phyloP scores from a whole-genome alignment of 495 filamentous ascomycete genomes.

The Corynascus novoguineensis region DNA sequence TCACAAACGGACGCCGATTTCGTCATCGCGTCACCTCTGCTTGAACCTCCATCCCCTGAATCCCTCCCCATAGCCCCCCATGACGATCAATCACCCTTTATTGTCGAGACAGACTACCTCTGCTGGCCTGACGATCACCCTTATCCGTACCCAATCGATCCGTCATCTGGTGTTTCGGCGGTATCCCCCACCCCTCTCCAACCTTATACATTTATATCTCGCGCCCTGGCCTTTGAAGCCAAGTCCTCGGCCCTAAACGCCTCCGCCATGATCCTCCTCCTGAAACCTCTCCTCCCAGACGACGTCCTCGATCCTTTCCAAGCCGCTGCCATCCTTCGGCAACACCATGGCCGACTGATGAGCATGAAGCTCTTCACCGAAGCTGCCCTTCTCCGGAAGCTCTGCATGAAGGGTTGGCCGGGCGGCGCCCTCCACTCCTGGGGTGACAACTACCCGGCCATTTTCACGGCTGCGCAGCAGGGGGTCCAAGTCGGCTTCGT shows the following conservation, averaged over 20 bases:
- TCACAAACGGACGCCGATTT: slow-evolving; percentile 27
- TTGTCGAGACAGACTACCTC: slow-evolving; percentile 48
- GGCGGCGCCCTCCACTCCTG: slow-evolving; percentile 33
- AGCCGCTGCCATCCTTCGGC: slow-evolving; percentile 51
- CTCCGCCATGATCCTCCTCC: slow-evolving; percentile 46
- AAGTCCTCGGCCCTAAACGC: slow-evolving; percentile 44
- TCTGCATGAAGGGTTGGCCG: slow-evolving; percentile 51
- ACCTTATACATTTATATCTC: slow-evolving; percentile 44
- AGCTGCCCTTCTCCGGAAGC: slow-evolving; percentile 62
- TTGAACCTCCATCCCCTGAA: slow-evolving; percentile 3
- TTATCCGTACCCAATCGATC: slow-evolving; percentile 36
- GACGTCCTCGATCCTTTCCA: slow-evolving; percentile 45
- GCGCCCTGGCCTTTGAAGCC: slow-evolving; percentile 44
- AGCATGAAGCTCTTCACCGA: slow-evolving; percentile 60
- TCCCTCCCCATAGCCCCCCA: slow-evolving; percentile 17
- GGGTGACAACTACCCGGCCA: slow-evolving; percentile 50
- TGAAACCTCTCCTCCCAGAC: slow-evolving; percentile 46
- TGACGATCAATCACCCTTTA: slow-evolving; percentile 33
- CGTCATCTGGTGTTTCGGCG: slow-evolving; percentile 12
- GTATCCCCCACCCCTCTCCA: slow-evolving; percentile 36
- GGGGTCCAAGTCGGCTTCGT: slow-evolving; percentile 42
- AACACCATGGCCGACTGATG: slow-evolving; percentile 61
- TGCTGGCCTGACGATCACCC: slow-evolving; percentile 44
- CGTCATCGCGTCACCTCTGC: slow-evolving; percentile 13
- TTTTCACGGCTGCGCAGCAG: slow-evolving; percentile 53